Percentiles rank a stretch among this genome's conserved stretches.
These are phyloP conservation scores for Pestalotiopsis fici DNA, from an alignment of 2,329 filamentous ascomycete genomes.

Conservation along the genomic window DNA sequence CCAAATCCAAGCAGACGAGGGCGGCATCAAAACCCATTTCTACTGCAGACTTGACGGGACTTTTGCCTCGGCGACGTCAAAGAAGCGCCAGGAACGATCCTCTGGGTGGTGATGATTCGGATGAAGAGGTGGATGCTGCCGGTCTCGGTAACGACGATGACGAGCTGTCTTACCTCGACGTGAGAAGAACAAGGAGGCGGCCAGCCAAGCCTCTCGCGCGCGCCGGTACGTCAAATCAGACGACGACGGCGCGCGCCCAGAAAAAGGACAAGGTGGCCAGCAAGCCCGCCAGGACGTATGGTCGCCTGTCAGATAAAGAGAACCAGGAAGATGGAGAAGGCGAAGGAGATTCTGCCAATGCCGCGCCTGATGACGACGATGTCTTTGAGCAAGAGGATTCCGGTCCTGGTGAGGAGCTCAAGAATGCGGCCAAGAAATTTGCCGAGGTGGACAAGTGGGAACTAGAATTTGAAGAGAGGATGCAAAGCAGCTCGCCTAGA, in stretches of 20 bases:
- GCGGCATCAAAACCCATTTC: conserved; percentile 41
- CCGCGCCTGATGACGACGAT: conserved; percentile 32
- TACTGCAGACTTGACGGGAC: conserved; percentile 54
- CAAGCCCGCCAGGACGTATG: conserved; percentile 47
- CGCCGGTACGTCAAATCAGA: conserved; percentile 26
- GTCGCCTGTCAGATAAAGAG: conserved; percentile 59
- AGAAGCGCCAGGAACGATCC: conserved; percentile 37
- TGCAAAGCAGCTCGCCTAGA: conserved; percentile 54
- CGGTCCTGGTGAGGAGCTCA: conserved; percentile 54
- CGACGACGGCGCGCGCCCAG: conserved; percentile 13
- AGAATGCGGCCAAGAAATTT: conserved; percentile 62
- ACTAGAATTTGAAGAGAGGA: conserved; percentile 66
- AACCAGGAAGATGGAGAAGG: conserved; percentile 44
- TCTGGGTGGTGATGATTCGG: conserved; percentile 43
- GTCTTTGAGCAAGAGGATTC: conserved; percentile 36
- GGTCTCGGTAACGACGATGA: conserved; percentile 55
- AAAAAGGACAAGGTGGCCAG: conserved; percentile 14
- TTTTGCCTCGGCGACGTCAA: conserved; percentile 54
- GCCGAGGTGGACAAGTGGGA: conserved; percentile 71
- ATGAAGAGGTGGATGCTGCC: conserved; percentile 49
- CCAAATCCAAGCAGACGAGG: conserved; percentile 30
- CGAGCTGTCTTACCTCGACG: conserved; percentile 51
- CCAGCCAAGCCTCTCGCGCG: conserved; percentile 31
- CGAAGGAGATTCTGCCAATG: conserved; percentile 37
- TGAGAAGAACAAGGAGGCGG: conserved; percentile 28